Evolutionary conservation across 2,329 filamentous ascomycete species (phyloP).

Genomic region (Sporothrix curviconia): DNA sequence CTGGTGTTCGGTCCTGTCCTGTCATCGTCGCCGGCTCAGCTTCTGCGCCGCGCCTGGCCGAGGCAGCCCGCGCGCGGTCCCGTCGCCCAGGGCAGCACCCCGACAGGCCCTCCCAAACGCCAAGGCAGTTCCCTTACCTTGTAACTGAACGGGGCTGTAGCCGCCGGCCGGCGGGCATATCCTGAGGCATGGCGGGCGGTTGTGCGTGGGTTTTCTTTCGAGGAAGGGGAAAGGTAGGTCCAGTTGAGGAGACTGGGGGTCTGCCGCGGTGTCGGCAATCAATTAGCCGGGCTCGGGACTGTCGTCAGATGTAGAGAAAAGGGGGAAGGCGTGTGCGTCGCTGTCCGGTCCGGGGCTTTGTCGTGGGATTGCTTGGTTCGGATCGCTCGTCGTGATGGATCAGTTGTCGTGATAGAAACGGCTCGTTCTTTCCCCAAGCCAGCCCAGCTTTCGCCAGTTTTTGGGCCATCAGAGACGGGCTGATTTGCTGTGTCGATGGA

Average conservation of each 20-base stretch:
- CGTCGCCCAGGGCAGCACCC: too few species aligned
- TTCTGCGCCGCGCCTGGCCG: too few species aligned
- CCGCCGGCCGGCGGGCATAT: slow-evolving; percentile 93
- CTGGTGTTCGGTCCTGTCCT: too few species aligned
- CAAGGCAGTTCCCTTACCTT: slow-evolving; percentile 67
- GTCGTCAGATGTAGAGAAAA: not conserved
- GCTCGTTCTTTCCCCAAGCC: too few species aligned
- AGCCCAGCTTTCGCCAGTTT: not conserved
- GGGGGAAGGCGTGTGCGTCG: not conserved
- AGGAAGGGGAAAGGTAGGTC: not conserved
- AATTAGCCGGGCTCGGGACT: not conserved
- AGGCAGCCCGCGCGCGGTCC: too few species aligned
- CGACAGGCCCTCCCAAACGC: too few species aligned
- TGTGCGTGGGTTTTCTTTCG: not conserved
- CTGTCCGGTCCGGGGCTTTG: not conserved
- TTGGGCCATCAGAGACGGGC: slow-evolving; percentile 7
- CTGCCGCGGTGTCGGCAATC: not conserved
- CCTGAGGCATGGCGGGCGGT: slow-evolving; percentile 74
- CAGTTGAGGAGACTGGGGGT: not conserved
- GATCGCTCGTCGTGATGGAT: not conserved
- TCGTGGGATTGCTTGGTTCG: too few species aligned
- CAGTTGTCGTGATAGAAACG: too few species aligned
- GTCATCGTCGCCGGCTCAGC: too few species aligned
- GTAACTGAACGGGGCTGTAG: slow-evolving; percentile 95
- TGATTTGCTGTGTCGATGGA: too few species aligned